Evolutionary conservation across 164 flowering plant genomes (phyloP), one percentile per base, ranked within the genome.

Genomic region (Nymphaea colorata): DNA sequence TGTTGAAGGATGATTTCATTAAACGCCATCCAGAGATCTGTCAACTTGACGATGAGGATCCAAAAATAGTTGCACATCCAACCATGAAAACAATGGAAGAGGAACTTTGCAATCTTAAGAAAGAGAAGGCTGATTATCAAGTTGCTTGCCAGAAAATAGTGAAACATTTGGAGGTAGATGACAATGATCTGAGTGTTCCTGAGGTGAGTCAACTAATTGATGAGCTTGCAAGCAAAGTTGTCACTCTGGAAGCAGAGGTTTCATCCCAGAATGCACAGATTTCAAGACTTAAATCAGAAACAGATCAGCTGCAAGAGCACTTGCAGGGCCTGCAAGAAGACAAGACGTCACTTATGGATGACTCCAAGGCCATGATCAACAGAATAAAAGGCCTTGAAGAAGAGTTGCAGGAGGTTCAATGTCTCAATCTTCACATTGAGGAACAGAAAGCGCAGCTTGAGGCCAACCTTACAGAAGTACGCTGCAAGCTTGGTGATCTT

Each of bases 201-300:
- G 87, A 89, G 64, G 71, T 89, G 77, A 94, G 85, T 14, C 93
- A 91, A 72, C 86, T 80, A 77, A 82, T 91, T 59, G 95, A 93
- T 73, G 89, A 86, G 71, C 86, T 91, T 43, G 96, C 88, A 51
- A 81, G 79, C 57, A 87, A 83, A 74, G 91, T 93, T 64, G 71
- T 88, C 43, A 70, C 73, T 71, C 74, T 93, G 55, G 91, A 86
- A 71, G 75, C 79, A 61, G 70, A 82, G 43, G 80, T 85, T 45
- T 84, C 91, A 16, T 82, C 91, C 44, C 95, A 93, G 76, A 79
- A 80, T 45, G 87, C 91, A 63, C 82, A 84, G 2, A 78, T 89
- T n/a, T 68, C 82, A 72, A 82, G 84, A 69, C 69, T 91, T 44
- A 82, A 81, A 72, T 70, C 77, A 47, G 95, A 91, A 72, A 82